A percentile compares a stretch with the other conserved stretches of the same genome.
phyloP scores from a whole-genome alignment of 2,329 filamentous ascomycete genomes.

The Byssoonygena ceratinophila region DNA sequence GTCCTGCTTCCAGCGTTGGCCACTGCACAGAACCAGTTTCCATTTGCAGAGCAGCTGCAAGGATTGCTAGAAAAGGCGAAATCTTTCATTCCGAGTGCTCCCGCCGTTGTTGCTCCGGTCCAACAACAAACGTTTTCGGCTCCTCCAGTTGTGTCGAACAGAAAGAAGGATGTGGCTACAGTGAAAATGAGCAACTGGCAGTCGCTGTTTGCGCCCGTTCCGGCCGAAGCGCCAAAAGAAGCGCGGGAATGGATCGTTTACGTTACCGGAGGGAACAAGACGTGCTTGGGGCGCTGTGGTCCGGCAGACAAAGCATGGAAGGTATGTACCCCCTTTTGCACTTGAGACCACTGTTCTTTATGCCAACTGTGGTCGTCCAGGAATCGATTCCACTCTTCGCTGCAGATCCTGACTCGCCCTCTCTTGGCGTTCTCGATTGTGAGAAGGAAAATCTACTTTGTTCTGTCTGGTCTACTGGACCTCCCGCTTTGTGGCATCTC shows the following conservation, averaged over 20 bases:
- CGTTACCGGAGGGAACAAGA: slow-evolving; percentile 54
- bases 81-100: slow-evolving; percentile 44
- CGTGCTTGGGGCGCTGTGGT: slow-evolving; percentile 51
- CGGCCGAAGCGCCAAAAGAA: slow-evolving; percentile 30
- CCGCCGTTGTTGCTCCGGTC: slow-evolving; percentile 27
- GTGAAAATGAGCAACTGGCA: slow-evolving; percentile 50
- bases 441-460: slow-evolving; percentile 50
- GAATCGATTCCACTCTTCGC: slow-evolving; percentile 45
- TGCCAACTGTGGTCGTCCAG: slow-evolving; percentile 24
- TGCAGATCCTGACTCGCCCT: slow-evolving; percentile 44
- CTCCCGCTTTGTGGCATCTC: slow-evolving; percentile 50
- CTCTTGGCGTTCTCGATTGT: slow-evolving; percentile 50
- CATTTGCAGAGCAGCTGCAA: slow-evolving; percentile 38
- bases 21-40: slow-evolving; percentile 49
- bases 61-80: slow-evolving; percentile 45
- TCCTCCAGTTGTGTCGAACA: slow-evolving; percentile 37
- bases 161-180: slow-evolving; percentile 42
- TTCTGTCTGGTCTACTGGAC: slow-evolving; percentile 48
- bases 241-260: slow-evolving; percentile 48
- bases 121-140: slow-evolving; percentile 38
- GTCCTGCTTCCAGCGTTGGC: slow-evolving; percentile 68
- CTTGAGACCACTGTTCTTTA: background rate
- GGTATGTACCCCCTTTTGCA: slow-evolving; percentile 24
- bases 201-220: slow-evolving; percentile 38
- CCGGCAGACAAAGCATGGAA: slow-evolving; percentile 45